Percentiles rank a stretch among this genome's conserved stretches.
These are phyloP conservation scores for Ruellia speciosa DNA, from an alignment of 305 asterid species.

Conservation along the genomic window DNA sequence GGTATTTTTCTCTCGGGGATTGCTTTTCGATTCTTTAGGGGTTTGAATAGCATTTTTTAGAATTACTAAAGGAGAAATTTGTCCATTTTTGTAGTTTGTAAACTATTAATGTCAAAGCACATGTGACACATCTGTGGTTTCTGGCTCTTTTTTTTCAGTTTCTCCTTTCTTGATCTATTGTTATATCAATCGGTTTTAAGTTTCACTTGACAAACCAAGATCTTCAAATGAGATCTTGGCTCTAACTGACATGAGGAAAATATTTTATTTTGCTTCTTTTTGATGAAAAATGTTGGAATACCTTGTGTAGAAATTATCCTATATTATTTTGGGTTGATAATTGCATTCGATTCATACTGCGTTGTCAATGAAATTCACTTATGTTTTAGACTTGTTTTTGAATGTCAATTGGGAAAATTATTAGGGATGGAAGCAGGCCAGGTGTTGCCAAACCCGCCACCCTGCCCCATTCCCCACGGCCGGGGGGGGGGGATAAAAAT, in stretches of 20 bases:
- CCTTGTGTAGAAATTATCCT: not conserved
- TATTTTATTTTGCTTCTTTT: no score
- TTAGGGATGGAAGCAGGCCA: no score
- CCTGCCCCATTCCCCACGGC: no score
- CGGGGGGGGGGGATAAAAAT: no score
- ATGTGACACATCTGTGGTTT: not conserved
- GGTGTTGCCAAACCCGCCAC: no score
- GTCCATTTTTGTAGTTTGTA: not conserved
- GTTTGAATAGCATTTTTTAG: slow-evolving; percentile 3
- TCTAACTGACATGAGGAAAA: not conserved
- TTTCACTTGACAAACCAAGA: not conserved
- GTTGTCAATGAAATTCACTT: not conserved
- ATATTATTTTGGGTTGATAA: no score
- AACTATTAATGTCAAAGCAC: not conserved
- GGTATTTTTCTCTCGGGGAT: slow-evolving; percentile 30
- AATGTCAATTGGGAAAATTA: not conserved
- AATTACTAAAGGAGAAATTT: not conserved
- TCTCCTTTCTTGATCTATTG: not conserved
- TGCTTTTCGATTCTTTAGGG: slow-evolving; percentile 14
- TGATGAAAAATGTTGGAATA: not conserved
- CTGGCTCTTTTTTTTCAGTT: not conserved
- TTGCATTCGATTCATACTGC: no score
- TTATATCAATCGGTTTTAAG: slow-evolving; percentile 3
- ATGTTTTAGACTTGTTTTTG: not conserved
- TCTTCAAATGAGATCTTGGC: not conserved